These are phyloP conservation scores for Yarrowia sp. DNA, from an alignment of 805 yeast genomes.

Conservation along the genomic window DNA sequence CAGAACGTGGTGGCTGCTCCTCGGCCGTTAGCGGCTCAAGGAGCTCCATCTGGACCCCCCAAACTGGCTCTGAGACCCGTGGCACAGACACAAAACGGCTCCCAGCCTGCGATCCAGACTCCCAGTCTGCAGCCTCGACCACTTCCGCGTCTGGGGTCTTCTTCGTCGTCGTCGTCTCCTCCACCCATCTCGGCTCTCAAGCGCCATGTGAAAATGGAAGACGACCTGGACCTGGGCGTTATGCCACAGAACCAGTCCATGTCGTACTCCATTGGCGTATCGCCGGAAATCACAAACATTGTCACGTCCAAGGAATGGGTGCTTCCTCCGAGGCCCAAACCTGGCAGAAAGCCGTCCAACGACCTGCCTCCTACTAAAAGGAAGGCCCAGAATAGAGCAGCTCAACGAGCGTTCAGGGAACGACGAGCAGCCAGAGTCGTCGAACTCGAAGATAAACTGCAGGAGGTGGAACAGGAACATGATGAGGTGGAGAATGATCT, in stretches of 20 bases:
- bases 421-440: conserved; percentile 23
- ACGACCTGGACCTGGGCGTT: conserved; percentile 14
- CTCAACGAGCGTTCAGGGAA: conserved; percentile 21
- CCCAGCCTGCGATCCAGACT: not conserved
- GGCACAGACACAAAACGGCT: not conserved
- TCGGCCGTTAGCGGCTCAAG: not conserved
- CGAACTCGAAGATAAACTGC: not conserved
- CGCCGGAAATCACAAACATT: conserved; percentile 17
- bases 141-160: conserved; percentile 1
- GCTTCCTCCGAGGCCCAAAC: conserved; percentile 71
- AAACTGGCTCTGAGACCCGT: conserved; percentile 23
- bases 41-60: not conserved
- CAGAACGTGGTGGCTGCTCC: not conserved
- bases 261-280: conserved; percentile 13
- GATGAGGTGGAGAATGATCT: conserved; percentile 13
- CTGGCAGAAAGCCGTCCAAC: conserved; percentile 44
- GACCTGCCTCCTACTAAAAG: conserved; percentile 12
- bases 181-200: conserved; percentile 1
- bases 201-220: conserved; percentile 18
- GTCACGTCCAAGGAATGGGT: conserved; percentile 67
- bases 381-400: conserved; percentile 18
- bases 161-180: conserved; percentile 21
- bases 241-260: conserved; percentile 15
- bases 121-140: conserved; percentile 20
- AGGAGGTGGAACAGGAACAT: not conserved